Evolutionary conservation across 495 filamentous ascomycete genomes (phyloP).

Genomic region (Hamigera avellanea): DNA sequence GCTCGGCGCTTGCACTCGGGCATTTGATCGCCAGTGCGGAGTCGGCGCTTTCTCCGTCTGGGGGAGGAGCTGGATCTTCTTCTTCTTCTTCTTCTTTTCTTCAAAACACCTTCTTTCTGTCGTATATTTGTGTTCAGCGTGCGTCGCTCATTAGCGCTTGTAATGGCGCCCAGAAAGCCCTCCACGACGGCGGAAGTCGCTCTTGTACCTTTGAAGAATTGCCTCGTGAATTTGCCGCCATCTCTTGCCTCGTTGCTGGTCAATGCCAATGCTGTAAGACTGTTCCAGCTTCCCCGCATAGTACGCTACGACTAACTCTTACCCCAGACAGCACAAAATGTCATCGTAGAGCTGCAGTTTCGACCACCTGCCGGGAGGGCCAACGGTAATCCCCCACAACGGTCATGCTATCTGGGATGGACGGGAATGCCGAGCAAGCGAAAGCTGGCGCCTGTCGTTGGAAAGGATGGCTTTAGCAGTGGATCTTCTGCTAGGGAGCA

Average conservation of each 20-base stretch:
- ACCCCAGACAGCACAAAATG: constrained; percentile 82
- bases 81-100: constrained; percentile 9
- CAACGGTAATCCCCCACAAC: constrained; percentile 37
- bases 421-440: constrained; percentile 92
- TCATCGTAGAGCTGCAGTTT: constrained; percentile 79
- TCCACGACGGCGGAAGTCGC: constrained; percentile 65
- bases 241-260: constrained; percentile 71
- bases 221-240: constrained; percentile 85
- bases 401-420: constrained; percentile 82
- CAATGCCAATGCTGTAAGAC: constrained; percentile 74
- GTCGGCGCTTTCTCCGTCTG: constrained; percentile 7
- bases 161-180: constrained; percentile 57
- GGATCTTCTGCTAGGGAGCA: constrained; percentile 51
- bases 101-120: constrained; percentile 2
- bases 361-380: constrained; percentile 24
- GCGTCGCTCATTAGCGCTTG: constrained; percentile 7
- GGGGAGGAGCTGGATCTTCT: constrained; percentile 11
- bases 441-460: constrained; percentile 58
- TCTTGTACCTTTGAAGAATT: constrained; percentile 78
- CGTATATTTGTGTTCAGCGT: background rate
- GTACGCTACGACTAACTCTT: background rate
- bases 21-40: constrained; percentile 8
- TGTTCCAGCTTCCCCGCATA: background rate
- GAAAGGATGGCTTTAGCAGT: constrained; percentile 57
- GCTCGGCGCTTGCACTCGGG: constrained; percentile 10